Evolutionary conservation across 2,329 filamentous ascomycete genomes (phyloP).

Genomic region (Diaporthe sp.): DNA sequence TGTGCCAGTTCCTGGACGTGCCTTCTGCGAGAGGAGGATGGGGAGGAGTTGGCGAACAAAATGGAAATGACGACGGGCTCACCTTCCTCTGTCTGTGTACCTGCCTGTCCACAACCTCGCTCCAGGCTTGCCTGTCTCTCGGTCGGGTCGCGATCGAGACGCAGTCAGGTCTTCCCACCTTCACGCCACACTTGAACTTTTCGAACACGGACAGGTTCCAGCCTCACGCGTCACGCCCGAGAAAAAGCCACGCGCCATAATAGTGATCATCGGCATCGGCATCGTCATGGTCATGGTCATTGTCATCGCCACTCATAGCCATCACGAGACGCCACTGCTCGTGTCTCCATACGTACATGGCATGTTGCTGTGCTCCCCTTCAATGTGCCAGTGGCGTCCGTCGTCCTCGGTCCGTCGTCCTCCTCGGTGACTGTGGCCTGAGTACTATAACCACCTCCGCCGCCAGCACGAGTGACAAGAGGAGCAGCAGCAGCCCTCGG

Average conservation of each 20-base stretch:
- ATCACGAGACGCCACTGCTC: conserved; percentile 24
- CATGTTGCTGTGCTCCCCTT: neutral
- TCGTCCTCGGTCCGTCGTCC: neutral
- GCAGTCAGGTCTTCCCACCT: neutral
- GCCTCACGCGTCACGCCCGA: neutral
- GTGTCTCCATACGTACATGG: neutral
- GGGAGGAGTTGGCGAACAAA: neutral
- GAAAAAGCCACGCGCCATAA: neutral
- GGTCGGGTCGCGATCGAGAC: neutral
- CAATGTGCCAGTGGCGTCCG: neutral
- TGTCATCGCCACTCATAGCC: neutral
- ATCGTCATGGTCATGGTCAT: neutral
- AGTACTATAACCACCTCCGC: neutral
- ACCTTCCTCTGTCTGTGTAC: neutral
- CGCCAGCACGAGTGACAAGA: neutral
- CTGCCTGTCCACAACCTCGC: neutral
- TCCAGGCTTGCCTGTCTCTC: neutral
- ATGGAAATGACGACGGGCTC: neutral
- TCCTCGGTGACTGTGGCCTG: neutral
- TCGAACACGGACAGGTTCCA: conserved; percentile 10
- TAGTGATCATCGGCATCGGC: neutral
- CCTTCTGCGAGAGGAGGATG: neutral
- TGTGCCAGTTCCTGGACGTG: neutral
- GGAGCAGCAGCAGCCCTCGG: neutral
- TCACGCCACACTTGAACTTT: conserved; percentile 7